A percentile compares a stretch with the other conserved stretches of the same genome.
These are phyloP conservation scores for Hibiscus trionum DNA, from an alignment of 345 rosid species.

Conservation along the genomic window DNA sequence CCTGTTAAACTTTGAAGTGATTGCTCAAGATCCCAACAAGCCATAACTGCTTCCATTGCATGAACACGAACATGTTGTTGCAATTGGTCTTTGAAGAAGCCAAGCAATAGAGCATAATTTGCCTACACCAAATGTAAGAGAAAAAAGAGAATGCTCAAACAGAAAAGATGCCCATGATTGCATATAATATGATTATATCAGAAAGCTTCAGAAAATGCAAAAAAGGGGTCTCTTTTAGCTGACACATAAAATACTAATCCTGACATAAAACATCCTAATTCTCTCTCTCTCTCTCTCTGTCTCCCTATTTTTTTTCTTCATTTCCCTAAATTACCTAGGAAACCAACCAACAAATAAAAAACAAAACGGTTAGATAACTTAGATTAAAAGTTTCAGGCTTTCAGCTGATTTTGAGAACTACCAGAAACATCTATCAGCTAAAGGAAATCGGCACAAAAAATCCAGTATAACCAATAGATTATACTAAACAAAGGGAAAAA, in stretches of 20 bases:
- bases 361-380: too few relatives aligned
- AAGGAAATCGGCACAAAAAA: too few relatives aligned
- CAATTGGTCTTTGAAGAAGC: constrained; percentile 75
- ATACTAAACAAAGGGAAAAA: too few relatives aligned
- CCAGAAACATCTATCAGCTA: too few relatives aligned
- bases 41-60: constrained; percentile 89
- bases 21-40: constrained; percentile 81
- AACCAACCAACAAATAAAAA: too few relatives aligned
- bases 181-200: not conserved
- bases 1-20: constrained; percentile 68
- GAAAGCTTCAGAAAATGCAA: not conserved
- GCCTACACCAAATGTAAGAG: constrained; percentile 38
- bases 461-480: too few relatives aligned
- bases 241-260: not conserved
- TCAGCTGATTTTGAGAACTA: too few relatives aligned
- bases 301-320: too few relatives aligned
- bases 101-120: constrained; percentile 63
- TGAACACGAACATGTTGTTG: constrained; percentile 84
- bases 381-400: too few relatives aligned
- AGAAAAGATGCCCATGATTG: not conserved
- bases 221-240: not conserved
- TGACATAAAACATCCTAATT: not conserved
- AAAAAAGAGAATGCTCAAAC: constrained; percentile 13
- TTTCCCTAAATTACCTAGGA: too few relatives aligned
- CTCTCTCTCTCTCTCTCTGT: too few relatives aligned